phyloP scores from a whole-genome alignment of 1,284 basidiomycete genomes.

The Cryptococcus maquisensis region DNA sequence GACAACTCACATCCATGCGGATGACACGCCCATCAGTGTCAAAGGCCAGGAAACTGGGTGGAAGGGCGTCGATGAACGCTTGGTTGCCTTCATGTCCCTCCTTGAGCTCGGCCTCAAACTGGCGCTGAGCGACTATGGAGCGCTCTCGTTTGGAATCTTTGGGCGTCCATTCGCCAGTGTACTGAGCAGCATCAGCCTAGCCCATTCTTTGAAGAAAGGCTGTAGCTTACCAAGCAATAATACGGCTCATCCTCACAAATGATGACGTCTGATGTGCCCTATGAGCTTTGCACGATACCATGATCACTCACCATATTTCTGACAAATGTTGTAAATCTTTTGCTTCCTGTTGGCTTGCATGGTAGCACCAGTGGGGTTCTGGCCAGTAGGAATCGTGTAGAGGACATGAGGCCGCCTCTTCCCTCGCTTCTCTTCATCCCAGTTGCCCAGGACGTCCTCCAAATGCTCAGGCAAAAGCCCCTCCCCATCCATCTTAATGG shows the following conservation, averaged over 20 bases:
- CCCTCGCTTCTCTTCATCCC: slow-evolving; percentile 59
- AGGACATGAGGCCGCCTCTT: slow-evolving; percentile 61
- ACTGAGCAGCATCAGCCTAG: slow-evolving; percentile 22
- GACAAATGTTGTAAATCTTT: slow-evolving; percentile 71
- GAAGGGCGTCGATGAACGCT: slow-evolving; percentile 50
- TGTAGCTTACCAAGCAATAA: slow-evolving; percentile 57
- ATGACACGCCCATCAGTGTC: slow-evolving; percentile 47
- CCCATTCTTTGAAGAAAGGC: slow-evolving; percentile 56
- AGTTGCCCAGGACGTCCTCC: slow-evolving; percentile 59
- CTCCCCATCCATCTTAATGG: slow-evolving; percentile 65
- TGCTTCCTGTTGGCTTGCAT: slow-evolving; percentile 66
- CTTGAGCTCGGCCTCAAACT: slow-evolving; percentile 35
- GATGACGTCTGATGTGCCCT: slow-evolving; percentile 57
- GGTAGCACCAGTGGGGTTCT: slow-evolving; percentile 71
- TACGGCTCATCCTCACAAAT: slow-evolving; percentile 80
- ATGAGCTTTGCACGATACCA: background rate
- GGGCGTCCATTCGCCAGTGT: slow-evolving; percentile 46
- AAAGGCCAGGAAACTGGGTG: slow-evolving; percentile 65
- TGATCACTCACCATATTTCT: slow-evolving; percentile 56
- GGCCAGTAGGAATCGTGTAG: slow-evolving; percentile 56
- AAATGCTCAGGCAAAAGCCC: slow-evolving; percentile 65
- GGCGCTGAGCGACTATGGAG: slow-evolving; percentile 44
- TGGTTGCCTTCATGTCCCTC: slow-evolving; percentile 40
- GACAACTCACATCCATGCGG: slow-evolving; percentile 45
- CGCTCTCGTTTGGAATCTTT: slow-evolving; percentile 18